These are phyloP conservation scores for Amanita fuliginea DNA, from an alignment of 768 basidiomycete species.

Conservation along the genomic window DNA sequence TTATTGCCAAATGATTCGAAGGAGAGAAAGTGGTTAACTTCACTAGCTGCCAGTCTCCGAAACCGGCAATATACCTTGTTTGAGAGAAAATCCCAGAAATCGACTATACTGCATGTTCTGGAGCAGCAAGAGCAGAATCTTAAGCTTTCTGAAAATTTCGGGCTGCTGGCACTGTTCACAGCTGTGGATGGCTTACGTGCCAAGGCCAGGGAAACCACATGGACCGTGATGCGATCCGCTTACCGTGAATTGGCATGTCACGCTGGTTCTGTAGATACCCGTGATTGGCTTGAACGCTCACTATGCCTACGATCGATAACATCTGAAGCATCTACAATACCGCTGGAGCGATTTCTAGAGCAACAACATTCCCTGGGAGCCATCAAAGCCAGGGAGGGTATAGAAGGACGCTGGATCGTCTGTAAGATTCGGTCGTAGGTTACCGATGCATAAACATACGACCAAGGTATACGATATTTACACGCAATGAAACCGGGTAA, in stretches of 20 bases:
- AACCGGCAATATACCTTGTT: slow-evolving; percentile 43
- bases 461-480: slow-evolving; percentile 2
- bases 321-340: slow-evolving; percentile 15
- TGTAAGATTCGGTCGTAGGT: slow-evolving; percentile 32
- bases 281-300: slow-evolving; percentile 36
- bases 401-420: slow-evolving; percentile 49
- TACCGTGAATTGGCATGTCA: slow-evolving; percentile 51
- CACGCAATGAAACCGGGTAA: background rate
- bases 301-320: slow-evolving; percentile 31
- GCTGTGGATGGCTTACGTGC: slow-evolving; percentile 36
- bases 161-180: slow-evolving; percentile 10
- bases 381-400: slow-evolving; percentile 45
- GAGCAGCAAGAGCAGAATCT: slow-evolving; percentile 10
- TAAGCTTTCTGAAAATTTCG: background rate
- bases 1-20: slow-evolving; percentile 26
- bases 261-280: slow-evolving; percentile 22
- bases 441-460: background rate
- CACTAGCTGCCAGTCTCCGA: slow-evolving; percentile 41
- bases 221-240: slow-evolving; percentile 47
- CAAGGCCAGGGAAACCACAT: slow-evolving; percentile 43
- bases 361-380: slow-evolving; percentile 30
- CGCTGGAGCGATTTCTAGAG: slow-evolving; percentile 46
- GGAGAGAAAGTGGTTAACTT: slow-evolving; percentile 38
- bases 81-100: slow-evolving; percentile 28
- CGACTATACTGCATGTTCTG: slow-evolving; percentile 9